These are phyloP conservation scores for Tulasnella sp. DNA, from an alignment of 768 basidiomycete species.

Conservation along the genomic window DNA sequence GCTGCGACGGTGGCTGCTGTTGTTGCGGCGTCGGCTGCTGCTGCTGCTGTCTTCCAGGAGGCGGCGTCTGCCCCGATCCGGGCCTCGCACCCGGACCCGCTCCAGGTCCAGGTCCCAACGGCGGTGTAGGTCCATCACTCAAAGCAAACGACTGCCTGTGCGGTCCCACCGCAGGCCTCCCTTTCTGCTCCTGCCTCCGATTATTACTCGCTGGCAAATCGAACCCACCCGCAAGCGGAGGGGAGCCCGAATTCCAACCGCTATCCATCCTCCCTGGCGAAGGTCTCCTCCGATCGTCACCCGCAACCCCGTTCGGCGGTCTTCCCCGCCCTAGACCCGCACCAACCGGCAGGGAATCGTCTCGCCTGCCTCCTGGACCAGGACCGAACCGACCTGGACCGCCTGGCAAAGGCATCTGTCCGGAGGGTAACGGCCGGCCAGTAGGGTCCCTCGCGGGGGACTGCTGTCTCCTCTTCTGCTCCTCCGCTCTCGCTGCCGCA, in stretches of 20 bases:
- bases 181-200: not conserved
- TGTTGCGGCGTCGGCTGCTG: not conserved
- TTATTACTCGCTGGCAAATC: not conserved
- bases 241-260: not conserved
- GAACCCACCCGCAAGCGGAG: not conserved
- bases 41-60: not conserved
- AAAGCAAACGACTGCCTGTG: not conserved
- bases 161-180: not conserved
- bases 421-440: constrained; percentile 20
- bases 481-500: not conserved
- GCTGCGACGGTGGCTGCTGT: not conserved
- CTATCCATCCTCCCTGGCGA: not conserved
- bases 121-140: not conserved
- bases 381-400: constrained; percentile 13
- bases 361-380: constrained; percentile 15
- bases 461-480: not conserved
- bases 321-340: not conserved
- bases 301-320: not conserved
- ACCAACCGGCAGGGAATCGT: not conserved
- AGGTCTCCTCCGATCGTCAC: not conserved
- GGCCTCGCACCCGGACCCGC: not conserved
- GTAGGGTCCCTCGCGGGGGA: not conserved
- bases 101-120: not conserved
- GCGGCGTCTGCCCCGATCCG: not conserved
- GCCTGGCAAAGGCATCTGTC: constrained; percentile 15